Conservation (phyloP, 768 basidiomycete genomes). For the Exidia glandulosa region DNA sequence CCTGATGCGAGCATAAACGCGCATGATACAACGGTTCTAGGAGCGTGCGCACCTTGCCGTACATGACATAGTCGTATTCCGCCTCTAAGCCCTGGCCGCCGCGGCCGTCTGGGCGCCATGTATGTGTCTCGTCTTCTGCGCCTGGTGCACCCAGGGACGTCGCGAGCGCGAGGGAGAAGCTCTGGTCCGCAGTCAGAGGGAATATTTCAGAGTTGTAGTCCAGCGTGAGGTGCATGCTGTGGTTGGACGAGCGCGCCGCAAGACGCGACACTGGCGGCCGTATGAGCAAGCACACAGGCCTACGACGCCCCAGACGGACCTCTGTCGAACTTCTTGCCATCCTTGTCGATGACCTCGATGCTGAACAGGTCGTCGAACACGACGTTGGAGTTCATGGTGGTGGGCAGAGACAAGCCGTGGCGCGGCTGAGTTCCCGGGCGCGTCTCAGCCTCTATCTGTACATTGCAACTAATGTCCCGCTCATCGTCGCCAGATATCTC, state of each 20-base stretch:
- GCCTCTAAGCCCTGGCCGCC: slow-evolving; percentile 75
- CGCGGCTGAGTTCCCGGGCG: neutral
- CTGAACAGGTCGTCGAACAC: slow-evolving; percentile 93
- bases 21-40: neutral
- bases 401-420: neutral
- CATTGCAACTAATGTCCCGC: neutral
- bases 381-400: slow-evolving; percentile 17
- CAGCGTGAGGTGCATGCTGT: slow-evolving; percentile 84
- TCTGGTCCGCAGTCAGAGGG: slow-evolving; percentile 54
- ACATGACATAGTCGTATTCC: slow-evolving; percentile 99
- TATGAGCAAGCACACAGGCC: neutral
- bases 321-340: slow-evolving; percentile 96
- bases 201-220: slow-evolving; percentile 93
- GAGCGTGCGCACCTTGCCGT: slow-evolving; percentile 65
- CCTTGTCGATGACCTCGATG: slow-evolving; percentile 73
- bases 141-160: slow-evolving; percentile 60
- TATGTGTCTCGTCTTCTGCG: slow-evolving; percentile 47
- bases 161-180: slow-evolving; percentile 77
- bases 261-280: slow-evolving; percentile 73
- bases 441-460: neutral
- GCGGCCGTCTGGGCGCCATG: slow-evolving; percentile 81
- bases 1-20: slow-evolving; percentile 32
- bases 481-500: neutral
- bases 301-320: slow-evolving; percentile 39
- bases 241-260: slow-evolving; percentile 80